Conservation (phyloP, 1,139 yeast species). For the Suhomyces guaymorum region DNA sequence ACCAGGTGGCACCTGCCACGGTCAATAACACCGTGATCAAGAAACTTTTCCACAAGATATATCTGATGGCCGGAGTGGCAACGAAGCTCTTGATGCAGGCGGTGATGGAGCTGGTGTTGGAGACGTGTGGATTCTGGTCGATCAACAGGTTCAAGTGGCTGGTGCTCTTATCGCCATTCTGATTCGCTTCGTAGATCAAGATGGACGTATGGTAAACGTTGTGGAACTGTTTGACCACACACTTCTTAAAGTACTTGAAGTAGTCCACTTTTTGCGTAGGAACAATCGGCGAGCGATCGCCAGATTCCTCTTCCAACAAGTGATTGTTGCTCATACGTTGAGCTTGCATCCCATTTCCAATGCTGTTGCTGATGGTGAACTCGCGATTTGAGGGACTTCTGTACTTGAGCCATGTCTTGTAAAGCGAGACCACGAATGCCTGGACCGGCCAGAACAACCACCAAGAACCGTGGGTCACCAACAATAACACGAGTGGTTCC, state of each 20-base stretch:
- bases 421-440: constrained; percentile 47
- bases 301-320: constrained; percentile 27
- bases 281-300: constrained; percentile 14
- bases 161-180: constrained; percentile 36
- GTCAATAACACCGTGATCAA: constrained; percentile 61
- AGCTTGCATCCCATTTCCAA: constrained; percentile 21
- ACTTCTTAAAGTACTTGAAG: constrained; percentile 40
- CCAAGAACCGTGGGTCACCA: constrained; percentile 82
- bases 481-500: constrained; percentile 69
- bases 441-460: constrained; percentile 73
- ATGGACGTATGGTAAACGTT: constrained; percentile 55
- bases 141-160: constrained; percentile 39
- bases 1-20: constrained; percentile 84
- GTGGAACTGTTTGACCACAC: constrained; percentile 50
- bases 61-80: constrained; percentile 47
- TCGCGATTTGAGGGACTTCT: constrained; percentile 12
- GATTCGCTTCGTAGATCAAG: constrained; percentile 44
- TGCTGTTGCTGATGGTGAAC: constrained; percentile 11
- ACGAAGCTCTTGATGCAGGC: constrained; percentile 40
- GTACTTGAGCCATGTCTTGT: constrained; percentile 40
- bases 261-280: constrained; percentile 21
- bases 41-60: constrained; percentile 46
- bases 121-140: constrained; percentile 43
- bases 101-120: constrained; percentile 40
- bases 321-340: constrained; percentile 34